A percentile compares a stretch with the other conserved stretches of the same genome.
phyloP scores from a whole-genome alignment of 768 basidiomycete species.

The Chalciporus sphaerocephalus region DNA sequence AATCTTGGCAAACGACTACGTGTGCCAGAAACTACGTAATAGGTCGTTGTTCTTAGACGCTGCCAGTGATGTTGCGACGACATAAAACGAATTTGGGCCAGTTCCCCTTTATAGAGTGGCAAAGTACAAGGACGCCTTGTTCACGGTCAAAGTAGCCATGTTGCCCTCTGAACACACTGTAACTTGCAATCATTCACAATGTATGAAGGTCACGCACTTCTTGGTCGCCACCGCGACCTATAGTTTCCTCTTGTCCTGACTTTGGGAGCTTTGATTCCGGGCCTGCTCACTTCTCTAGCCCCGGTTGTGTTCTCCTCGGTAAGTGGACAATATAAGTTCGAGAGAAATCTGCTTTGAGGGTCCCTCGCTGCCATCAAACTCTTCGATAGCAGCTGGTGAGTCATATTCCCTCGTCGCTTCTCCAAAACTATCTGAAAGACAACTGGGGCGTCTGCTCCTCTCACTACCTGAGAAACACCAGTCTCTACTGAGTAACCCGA shows the following conservation, averaged over 20 bases:
- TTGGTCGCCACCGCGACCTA: conserved; percentile 23
- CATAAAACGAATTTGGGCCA: background rate
- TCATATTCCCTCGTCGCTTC: background rate
- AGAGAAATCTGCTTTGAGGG: conserved; percentile 1
- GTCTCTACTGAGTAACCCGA: conserved; percentile 3
- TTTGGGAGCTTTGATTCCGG: conserved; percentile 18
- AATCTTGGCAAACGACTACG: background rate
- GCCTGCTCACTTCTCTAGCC: conserved; percentile 1
- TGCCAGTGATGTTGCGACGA: too few relatives aligned
- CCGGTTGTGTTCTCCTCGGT: conserved; percentile 5
- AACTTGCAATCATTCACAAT: background rate
- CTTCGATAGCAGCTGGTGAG: conserved; percentile 27
- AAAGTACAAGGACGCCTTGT: conserved; percentile 28
- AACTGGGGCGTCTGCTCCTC: background rate
- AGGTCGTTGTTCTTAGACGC: conserved; percentile 6
- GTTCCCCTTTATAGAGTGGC: background rate
- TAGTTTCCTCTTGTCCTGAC: conserved; percentile 20
- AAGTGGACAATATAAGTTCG: conserved; percentile 23
- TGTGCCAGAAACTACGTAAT: background rate
- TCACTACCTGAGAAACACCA: background rate
- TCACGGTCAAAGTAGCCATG: conserved; percentile 2
- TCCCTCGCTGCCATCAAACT: conserved; percentile 23
- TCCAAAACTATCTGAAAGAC: conserved; percentile 4
- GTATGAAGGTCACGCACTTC: background rate
- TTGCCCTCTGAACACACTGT: background rate